These are phyloP conservation scores for Stephania yunnanensis DNA, from an alignment of 164 flowering plant genomes.

Conservation along the genomic window DNA sequence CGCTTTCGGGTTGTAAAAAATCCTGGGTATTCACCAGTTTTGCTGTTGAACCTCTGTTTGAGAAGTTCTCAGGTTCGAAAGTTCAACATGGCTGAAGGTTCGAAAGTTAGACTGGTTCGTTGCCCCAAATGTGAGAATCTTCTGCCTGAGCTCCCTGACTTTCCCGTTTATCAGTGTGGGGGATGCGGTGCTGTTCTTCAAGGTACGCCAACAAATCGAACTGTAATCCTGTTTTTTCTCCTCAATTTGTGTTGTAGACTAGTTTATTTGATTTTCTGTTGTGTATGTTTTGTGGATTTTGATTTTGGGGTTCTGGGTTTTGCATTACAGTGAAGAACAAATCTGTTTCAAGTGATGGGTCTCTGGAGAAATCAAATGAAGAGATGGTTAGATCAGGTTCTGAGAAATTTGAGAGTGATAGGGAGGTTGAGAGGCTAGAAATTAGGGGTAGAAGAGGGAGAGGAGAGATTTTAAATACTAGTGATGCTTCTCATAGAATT, in stretches of 20 bases:
- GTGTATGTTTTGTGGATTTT: not conserved
- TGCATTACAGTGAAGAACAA: conserved; percentile 34
- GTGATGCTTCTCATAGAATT: conserved; percentile 16
- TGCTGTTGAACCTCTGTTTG: not conserved
- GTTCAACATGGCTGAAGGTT: conserved; percentile 35
- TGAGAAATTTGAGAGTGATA: conserved; percentile 23
- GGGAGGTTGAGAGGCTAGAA: conserved; percentile 21
- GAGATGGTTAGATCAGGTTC: conserved; percentile 19
- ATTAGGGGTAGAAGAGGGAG: not conserved
- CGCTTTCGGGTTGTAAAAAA: not conserved
- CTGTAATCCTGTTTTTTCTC: not conserved
- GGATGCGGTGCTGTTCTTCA: conserved; percentile 54
- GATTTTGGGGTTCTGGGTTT: conserved; percentile 14
- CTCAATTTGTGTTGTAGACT: not conserved
- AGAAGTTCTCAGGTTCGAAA: not conserved
- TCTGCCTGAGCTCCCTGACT: conserved; percentile 41
- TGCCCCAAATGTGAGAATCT: conserved; percentile 61
- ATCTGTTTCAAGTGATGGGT: conserved; percentile 18
- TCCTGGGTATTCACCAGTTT: not conserved
- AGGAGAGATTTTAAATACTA: conserved; percentile 10
- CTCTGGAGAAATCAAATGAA: conserved; percentile 27
- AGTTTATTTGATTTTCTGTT: not conserved
- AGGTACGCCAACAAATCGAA: conserved; percentile 27
- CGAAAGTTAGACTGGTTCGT: conserved; percentile 45
- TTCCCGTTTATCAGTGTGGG: conserved; percentile 51